Conservation (phyloP, 805 yeast genomes). For the Blastobotrys parvus region DNA sequence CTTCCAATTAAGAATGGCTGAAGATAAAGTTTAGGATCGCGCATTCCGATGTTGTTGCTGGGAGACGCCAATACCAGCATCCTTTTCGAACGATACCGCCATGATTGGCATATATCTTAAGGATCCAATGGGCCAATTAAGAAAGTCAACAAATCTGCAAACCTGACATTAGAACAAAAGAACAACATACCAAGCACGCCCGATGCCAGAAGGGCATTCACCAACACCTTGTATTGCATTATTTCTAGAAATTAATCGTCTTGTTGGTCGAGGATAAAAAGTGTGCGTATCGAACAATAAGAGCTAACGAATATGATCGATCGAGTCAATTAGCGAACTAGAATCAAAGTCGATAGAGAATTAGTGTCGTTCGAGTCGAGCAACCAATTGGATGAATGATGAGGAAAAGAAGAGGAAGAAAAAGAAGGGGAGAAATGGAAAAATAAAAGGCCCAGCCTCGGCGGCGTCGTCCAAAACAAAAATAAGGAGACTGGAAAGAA, state of each 20-base stretch:
- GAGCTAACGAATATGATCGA: background rate
- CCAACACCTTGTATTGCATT: constrained; percentile 2
- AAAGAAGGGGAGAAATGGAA: background rate
- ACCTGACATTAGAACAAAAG: too few species aligned
- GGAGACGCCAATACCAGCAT: too few species aligned
- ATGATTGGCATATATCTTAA: too few species aligned
- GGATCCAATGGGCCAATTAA: too few species aligned
- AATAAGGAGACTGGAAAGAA: background rate
- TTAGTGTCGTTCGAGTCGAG: too few species aligned
- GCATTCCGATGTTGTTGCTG: too few species aligned
- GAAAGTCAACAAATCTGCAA: too few species aligned
- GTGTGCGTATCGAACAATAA: background rate
- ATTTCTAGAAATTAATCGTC: too few species aligned
- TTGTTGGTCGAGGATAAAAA: too few species aligned
- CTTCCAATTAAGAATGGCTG: too few species aligned
- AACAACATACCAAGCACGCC: constrained; percentile 7
- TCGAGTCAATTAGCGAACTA: background rate
- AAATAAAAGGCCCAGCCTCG: background rate
- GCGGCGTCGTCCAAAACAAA: background rate
- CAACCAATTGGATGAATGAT: background rate
- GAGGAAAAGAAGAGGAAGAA: background rate
- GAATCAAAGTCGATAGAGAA: background rate
- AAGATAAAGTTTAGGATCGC: too few species aligned
- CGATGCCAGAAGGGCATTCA: constrained; percentile 2
- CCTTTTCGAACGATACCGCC: too few species aligned